Percentiles rank a stretch among this genome's conserved stretches.
These are phyloP conservation scores for Garcia nutans DNA, from an alignment of 345 rosid genomes.

Conservation along the genomic window DNA sequence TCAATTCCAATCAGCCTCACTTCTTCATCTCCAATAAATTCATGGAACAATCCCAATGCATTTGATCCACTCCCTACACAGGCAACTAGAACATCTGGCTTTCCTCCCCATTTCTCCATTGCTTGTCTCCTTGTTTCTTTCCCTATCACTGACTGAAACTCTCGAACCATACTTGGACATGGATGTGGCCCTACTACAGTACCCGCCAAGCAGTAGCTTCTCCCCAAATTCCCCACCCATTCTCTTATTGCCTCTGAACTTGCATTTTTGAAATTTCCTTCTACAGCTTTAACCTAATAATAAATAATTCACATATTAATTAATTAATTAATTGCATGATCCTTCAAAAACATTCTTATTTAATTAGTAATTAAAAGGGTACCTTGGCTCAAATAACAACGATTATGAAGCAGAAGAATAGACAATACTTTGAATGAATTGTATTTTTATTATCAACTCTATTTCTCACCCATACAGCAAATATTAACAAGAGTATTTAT, in stretches of 20 bases:
- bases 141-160: conserved; percentile 83
- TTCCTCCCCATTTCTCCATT: conserved; percentile 76
- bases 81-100: conserved; percentile 76
- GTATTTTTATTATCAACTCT: too few species aligned
- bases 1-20: conserved; percentile 81
- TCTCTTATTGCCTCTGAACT: conserved; percentile 68
- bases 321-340: background rate
- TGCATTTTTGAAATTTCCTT: conserved; percentile 68
- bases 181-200: conserved; percentile 89
- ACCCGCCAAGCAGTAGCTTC: conserved; percentile 49
- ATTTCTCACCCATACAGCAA: too few species aligned
- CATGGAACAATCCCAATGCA: conserved; percentile 80
- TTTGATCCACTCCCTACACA: conserved; percentile 87
- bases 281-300: conserved; percentile 58
- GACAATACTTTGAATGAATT: too few species aligned
- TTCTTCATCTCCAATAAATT: conserved; percentile 55
- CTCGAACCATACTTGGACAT: conserved; percentile 71
- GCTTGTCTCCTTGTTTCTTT: conserved; percentile 82
- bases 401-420: too few species aligned
- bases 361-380: too few species aligned
- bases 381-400: too few species aligned
- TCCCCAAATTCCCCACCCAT: conserved; percentile 55
- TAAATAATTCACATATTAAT: background rate
- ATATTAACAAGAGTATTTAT: too few species aligned
- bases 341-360: background rate